Evolutionary conservation across 192 early-diverging fungal species (phyloP).

Genomic region (Gigaspora rosea): DNA sequence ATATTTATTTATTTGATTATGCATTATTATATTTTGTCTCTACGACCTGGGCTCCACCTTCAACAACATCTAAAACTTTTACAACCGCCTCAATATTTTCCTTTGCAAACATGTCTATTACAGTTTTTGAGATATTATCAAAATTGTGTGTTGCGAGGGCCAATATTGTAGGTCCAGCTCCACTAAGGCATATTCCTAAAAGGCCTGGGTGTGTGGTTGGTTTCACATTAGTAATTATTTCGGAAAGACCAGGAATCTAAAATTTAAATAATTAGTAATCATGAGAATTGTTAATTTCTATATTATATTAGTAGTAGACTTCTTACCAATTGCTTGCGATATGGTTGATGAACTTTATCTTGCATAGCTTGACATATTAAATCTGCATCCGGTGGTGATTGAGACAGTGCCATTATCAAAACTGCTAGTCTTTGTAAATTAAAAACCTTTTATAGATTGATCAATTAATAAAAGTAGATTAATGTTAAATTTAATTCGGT

Average conservation of each 20-base stretch:
- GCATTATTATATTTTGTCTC: background rate
- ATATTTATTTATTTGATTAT: too few species aligned
- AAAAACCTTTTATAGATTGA: constrained; percentile 54
- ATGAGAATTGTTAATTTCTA: background rate
- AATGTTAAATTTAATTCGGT: too few species aligned
- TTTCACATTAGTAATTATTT: constrained; percentile 76
- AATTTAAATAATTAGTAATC: background rate
- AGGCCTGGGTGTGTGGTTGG: constrained; percentile 79
- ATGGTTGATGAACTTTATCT: constrained; percentile 96
- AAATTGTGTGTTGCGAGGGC: constrained; percentile 84
- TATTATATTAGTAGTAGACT: background rate
- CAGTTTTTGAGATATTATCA: constrained; percentile 75
- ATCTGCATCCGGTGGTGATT: constrained; percentile 69
- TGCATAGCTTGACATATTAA: constrained; percentile 91
- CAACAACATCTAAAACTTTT: constrained; percentile 64
- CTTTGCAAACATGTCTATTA: constrained; percentile 62
- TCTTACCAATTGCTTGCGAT: constrained; percentile 85
- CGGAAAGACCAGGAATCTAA: constrained; percentile 83
- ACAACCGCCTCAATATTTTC: constrained; percentile 56
- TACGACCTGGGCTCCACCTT: constrained; percentile 50
- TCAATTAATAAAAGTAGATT: too few species aligned
- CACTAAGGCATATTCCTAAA: constrained; percentile 90
- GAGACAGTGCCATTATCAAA: constrained; percentile 79
- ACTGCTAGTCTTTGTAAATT: constrained; percentile 96
- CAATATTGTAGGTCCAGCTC: constrained; percentile 96